Evolutionary conservation across 2,329 filamentous ascomycete genomes (phyloP).

Genomic region (Colletotrichum horii): DNA sequence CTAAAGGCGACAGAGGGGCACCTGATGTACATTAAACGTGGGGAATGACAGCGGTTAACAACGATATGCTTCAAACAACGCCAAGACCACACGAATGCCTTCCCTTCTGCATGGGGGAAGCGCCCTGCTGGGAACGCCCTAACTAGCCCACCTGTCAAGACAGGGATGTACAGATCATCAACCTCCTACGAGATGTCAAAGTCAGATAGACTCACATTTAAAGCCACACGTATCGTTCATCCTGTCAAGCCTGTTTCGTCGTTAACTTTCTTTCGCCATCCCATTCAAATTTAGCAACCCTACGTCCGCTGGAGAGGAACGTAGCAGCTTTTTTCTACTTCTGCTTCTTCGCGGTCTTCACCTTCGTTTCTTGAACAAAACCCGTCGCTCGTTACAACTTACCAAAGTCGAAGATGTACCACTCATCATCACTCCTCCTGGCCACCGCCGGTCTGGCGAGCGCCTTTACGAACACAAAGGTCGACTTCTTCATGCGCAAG

Average conservation of each 20-base stretch:
- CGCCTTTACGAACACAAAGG: constrained; percentile 28
- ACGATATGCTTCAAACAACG: background rate
- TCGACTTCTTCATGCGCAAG: constrained; percentile 33
- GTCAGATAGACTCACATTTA: background rate
- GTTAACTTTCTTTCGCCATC: background rate
- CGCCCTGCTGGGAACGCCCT: background rate
- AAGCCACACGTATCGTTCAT: background rate
- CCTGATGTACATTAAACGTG: background rate
- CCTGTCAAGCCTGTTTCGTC: background rate
- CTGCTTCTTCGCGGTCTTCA: background rate
- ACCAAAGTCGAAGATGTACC: background rate
- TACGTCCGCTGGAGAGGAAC: background rate
- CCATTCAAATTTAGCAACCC: background rate
- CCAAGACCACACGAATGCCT: background rate
- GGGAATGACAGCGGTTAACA: background rate
- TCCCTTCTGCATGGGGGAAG: background rate
- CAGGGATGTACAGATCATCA: background rate
- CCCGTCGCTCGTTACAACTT: background rate
- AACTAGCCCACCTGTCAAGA: background rate
- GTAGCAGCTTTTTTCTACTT: background rate
- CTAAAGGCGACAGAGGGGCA: background rate
- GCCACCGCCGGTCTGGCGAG: constrained; percentile 6
- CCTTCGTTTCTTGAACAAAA: background rate
- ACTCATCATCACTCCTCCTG: background rate
- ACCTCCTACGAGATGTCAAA: background rate